phyloP scores from a whole-genome alignment of 176 grass and related monocot species.

The Saccharum officinarum region DNA sequence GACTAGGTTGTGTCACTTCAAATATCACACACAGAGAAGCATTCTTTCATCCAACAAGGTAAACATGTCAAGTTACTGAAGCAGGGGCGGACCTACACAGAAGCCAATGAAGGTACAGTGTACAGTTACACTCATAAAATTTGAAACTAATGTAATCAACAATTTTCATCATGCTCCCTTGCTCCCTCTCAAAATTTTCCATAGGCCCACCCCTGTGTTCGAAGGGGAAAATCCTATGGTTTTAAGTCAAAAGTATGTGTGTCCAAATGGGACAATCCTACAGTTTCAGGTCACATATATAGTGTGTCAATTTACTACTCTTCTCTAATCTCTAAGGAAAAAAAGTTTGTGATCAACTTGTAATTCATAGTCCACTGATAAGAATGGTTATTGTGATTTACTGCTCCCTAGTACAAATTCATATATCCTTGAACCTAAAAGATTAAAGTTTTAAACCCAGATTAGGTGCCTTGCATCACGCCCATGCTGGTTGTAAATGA shows the following conservation, averaged over 20 bases:
- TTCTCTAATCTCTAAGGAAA: background rate
- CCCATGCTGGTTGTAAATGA: background rate
- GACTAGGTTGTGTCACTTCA: background rate
- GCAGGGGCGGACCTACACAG: background rate
- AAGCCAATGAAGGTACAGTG: background rate
- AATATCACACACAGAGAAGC: background rate
- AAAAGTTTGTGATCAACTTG: background rate
- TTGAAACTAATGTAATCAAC: background rate
- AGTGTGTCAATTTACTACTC: background rate
- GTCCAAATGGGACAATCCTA: background rate
- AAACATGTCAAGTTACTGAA: background rate
- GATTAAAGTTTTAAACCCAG: background rate
- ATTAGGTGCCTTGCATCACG: background rate
- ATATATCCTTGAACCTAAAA: background rate
- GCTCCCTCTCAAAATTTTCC: background rate
- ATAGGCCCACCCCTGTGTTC: background rate
- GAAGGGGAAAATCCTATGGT: background rate
- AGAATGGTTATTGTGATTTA: background rate
- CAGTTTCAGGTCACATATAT: background rate
- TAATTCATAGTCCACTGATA: background rate
- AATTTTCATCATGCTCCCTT: background rate
- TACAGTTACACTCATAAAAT: background rate
- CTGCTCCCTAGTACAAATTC: background rate
- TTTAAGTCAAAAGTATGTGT: background rate
- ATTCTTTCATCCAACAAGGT: slow-evolving; percentile 7